Evolutionary conservation across 768 basidiomycete genomes (phyloP).

Genomic region (Mycena alexandri): DNA sequence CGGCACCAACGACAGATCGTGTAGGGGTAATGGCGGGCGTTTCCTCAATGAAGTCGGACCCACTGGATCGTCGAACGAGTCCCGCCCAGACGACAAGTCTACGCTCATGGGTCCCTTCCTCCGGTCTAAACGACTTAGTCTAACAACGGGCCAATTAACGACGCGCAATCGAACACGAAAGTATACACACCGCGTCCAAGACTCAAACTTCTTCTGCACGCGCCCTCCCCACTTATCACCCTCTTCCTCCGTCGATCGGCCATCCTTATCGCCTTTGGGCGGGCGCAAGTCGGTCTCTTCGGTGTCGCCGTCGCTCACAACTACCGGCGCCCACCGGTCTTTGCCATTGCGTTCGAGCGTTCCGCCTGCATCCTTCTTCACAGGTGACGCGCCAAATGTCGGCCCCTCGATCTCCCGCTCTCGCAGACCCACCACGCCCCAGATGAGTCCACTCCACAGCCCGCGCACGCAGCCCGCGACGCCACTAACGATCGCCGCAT

Average conservation of each 20-base stretch:
- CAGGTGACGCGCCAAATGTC: slow-evolving; percentile 21
- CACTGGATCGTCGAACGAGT: slow-evolving; percentile 29
- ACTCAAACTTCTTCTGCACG: slow-evolving; percentile 59
- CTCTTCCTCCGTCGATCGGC: slow-evolving; percentile 59
- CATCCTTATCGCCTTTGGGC: slow-evolving; percentile 46
- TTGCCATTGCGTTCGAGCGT: slow-evolving; percentile 38
- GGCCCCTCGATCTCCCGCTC: slow-evolving; percentile 49
- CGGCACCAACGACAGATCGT: slow-evolving; percentile 12
- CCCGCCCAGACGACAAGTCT: slow-evolving; percentile 30
- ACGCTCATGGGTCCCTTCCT: slow-evolving; percentile 31
- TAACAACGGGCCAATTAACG: slow-evolving; percentile 2
- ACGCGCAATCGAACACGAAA: neutral
- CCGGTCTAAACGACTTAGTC: slow-evolving; percentile 27
- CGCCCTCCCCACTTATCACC: slow-evolving; percentile 57
- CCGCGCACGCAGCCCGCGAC: slow-evolving; percentile 55
- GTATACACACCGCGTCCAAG: slow-evolving; percentile 57
- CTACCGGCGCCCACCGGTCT: slow-evolving; percentile 41
- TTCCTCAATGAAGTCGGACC: slow-evolving; percentile 21
- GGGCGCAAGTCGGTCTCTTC: slow-evolving; percentile 40
- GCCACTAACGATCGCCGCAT: slow-evolving; percentile 40
- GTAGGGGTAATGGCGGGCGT: slow-evolving; percentile 25
- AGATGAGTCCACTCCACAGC: slow-evolving; percentile 60
- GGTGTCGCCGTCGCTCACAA: slow-evolving; percentile 58
- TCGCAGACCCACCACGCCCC: slow-evolving; percentile 52
- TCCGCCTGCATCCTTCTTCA: slow-evolving; percentile 34